Base-by-base conservation (phyloP, 1,284 basidiomycete genomes). In the Rhizoctonia solani region DNA sequence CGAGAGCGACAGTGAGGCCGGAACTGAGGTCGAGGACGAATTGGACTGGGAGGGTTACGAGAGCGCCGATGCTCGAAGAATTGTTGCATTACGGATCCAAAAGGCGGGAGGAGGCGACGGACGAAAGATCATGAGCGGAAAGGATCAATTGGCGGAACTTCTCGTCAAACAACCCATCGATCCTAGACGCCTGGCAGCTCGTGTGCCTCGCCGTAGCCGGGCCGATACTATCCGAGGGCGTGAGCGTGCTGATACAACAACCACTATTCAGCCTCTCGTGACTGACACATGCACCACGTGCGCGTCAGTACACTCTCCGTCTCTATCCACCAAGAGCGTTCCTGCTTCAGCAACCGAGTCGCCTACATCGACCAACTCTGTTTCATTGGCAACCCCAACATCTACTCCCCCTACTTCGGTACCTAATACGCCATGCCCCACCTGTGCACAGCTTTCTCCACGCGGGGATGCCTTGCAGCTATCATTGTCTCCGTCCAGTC, bases 11-110 rank as follows among this genome's bases (percentile, higher is more conserved):
- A 61, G 56, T 25, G 56, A 61, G 30, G 56, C 56, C 46, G 56
- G 56, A 29, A 61, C 56, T 25, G 56, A 61, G 56, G 56, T 61
- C 29, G 56, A 61, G n/a, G 56, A 61, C 46, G 56, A 61, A 29
- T 44, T 61, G 46, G 56, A 61, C 46, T 61, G 56, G 56, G 56
- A 61, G 29, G 56, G 56, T 5, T 61, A 61, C 46, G 56, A 61
- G 56, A 61, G 56, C 34, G 56, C 56, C 56, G 56, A 61, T 29
- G 56, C 56, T 16, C 56, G 56, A 4, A 27, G 56, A 30, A 61
- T 61, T 27, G 44, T 61, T 25, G 44, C 56, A 19, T 11, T 61
- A 27, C 56, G 56, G 14, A 61, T 61, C 14, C 56, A 49, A 6
- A 61, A 49, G 46, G 56, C 56, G 1, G 56, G 56, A 4, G 56